phyloP scores from a whole-genome alignment of 1,139 yeast genomes.

The Torulaspora globosa region DNA sequence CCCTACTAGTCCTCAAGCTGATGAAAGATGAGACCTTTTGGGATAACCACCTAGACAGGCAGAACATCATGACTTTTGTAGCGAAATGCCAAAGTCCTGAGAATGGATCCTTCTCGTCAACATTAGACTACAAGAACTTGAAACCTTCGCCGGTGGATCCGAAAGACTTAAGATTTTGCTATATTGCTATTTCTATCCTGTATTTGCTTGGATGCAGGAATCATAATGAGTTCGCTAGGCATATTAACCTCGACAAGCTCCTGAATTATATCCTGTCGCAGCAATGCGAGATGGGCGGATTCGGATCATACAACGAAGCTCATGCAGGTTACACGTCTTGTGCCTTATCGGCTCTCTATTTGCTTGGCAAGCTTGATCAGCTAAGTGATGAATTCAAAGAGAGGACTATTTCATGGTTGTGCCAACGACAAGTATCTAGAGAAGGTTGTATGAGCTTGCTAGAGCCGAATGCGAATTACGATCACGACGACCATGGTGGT shows the following conservation, averaged over 20 bases:
- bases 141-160: slow-evolving; percentile 51
- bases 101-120: slow-evolving; percentile 56
- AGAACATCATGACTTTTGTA: slow-evolving; percentile 23
- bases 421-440: slow-evolving; percentile 54
- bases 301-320: slow-evolving; percentile 59
- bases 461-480: slow-evolving; percentile 30
- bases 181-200: slow-evolving; percentile 66
- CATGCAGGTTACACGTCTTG: slow-evolving; percentile 90
- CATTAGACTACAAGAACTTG: slow-evolving; percentile 40
- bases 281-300: slow-evolving; percentile 63
- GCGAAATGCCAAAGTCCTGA: slow-evolving; percentile 26
- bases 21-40: slow-evolving; percentile 23
- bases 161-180: slow-evolving; percentile 67
- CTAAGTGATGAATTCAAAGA: slow-evolving; percentile 22
- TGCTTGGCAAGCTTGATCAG: slow-evolving; percentile 40
- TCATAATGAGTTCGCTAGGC: slow-evolving; percentile 31
- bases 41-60: slow-evolving; percentile 11
- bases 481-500: slow-evolving; percentile 55
- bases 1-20: slow-evolving; percentile 20
- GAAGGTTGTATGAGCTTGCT: slow-evolving; percentile 31
- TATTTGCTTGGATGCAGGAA: slow-evolving; percentile 44
- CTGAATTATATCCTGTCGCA: slow-evolving; percentile 43
- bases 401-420: slow-evolving; percentile 53
- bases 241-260: slow-evolving; percentile 45
- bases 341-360: slow-evolving; percentile 61